Percentiles rank a stretch among this genome's conserved stretches.
phyloP scores from a whole-genome alignment of 1,284 basidiomycete genomes.

The Earliella scabrosa region DNA sequence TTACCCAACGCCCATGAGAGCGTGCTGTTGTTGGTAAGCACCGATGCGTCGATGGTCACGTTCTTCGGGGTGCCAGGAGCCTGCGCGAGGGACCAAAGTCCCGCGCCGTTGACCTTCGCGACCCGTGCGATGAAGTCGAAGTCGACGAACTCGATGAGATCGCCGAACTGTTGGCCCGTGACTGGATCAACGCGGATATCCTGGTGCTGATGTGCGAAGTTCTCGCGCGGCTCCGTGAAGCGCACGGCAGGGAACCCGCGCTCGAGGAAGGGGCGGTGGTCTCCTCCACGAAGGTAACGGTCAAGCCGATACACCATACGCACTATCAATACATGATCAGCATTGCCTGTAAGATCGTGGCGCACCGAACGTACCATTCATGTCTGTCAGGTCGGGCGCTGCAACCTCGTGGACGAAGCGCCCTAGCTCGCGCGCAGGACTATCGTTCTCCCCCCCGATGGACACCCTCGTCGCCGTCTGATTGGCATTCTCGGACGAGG shows the following conservation, averaged over 20 bases:
- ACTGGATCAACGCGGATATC: conserved; percentile 47
- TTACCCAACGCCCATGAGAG: conserved; percentile 48
- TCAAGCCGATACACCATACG: conserved; percentile 53
- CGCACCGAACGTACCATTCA: conserved; percentile 42
- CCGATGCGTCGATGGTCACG: conserved; percentile 47
- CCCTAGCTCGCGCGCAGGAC: conserved; percentile 52
- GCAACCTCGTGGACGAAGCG: conserved; percentile 54
- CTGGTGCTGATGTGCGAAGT: conserved; percentile 61
- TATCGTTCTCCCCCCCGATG: conserved; percentile 58
- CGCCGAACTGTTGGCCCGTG: conserved; percentile 55
- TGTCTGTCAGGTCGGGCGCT: conserved; percentile 48
- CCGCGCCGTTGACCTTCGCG: conserved; percentile 54
- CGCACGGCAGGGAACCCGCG: conserved; percentile 55
- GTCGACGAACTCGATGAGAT: conserved; percentile 55
- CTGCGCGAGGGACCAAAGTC: conserved; percentile 55
- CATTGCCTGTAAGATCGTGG: conserved; percentile 4
- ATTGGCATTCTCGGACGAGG: conserved; percentile 43
- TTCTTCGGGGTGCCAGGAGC: conserved; percentile 55
- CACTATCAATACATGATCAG: conserved; percentile 35
- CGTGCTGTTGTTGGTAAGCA: conserved; percentile 57
- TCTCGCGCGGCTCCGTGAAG: conserved; percentile 59
- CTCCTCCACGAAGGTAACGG: conserved; percentile 56
- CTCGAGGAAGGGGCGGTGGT: conserved; percentile 54
- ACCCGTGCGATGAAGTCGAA: conserved; percentile 53
- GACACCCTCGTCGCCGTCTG: conserved; percentile 38